These are phyloP conservation scores for Macrolepiota dolichaula DNA, from an alignment of 768 basidiomycete species.

Conservation along the genomic window DNA sequence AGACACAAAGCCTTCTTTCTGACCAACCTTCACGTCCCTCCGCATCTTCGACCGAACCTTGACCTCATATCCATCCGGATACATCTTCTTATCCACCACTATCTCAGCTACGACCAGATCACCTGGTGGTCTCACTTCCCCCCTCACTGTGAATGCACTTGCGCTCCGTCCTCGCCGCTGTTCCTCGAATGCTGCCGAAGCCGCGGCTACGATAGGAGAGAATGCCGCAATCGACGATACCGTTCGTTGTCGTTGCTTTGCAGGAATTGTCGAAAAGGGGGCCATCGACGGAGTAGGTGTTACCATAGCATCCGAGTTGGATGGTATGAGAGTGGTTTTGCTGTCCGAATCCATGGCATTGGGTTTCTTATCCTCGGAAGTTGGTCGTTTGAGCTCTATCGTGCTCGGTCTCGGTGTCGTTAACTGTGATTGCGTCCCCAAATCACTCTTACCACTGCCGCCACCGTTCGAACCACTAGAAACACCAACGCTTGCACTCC, in stretches of 20 bases:
- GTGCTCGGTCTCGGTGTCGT: constrained; percentile 39
- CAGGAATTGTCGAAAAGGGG: background rate
- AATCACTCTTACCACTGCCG: background rate
- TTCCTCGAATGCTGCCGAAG: constrained; percentile 8
- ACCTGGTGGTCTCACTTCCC: constrained; percentile 54
- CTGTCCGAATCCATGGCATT: background rate
- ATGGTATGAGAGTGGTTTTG: background rate
- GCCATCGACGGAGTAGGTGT: background rate
- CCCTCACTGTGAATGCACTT: constrained; percentile 58
- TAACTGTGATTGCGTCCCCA: constrained; percentile 5
- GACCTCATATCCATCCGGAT: constrained; percentile 71
- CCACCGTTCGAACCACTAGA: constrained; percentile 10
- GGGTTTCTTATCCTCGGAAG: constrained; percentile 13
- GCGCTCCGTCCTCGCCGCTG: constrained; percentile 36
- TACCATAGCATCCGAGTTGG: background rate
- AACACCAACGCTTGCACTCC: constrained; percentile 17
- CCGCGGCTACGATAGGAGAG: constrained; percentile 1
- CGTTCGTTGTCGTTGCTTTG: constrained; percentile 7
- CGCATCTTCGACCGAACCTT: constrained; percentile 40
- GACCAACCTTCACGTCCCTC: constrained; percentile 23
- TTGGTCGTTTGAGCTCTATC: constrained; percentile 25
- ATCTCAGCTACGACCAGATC: constrained; percentile 80
- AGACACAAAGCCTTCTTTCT: constrained; percentile 15
- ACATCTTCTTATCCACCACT: constrained; percentile 78
- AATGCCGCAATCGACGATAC: constrained; percentile 10